These are phyloP conservation scores for Chlorella sp. DNA, from an alignment of 139 green algal species.

Conservation along the genomic window DNA sequence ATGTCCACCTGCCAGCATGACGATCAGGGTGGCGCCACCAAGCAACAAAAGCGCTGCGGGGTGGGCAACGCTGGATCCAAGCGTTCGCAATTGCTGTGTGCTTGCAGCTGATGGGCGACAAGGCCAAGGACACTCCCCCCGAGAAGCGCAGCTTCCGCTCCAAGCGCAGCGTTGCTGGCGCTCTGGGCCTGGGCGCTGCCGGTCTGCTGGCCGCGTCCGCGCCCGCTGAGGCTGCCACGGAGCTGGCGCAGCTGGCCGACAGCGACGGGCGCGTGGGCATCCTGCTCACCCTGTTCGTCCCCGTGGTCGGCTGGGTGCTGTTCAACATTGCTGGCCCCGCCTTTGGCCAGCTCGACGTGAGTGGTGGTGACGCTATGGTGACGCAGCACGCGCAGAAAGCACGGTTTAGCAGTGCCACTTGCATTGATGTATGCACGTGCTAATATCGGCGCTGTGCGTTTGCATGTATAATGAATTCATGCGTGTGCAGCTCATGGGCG, in stretches of 20 bases:
- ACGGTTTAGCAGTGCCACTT: too few relatives aligned
- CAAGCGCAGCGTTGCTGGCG: constrained; percentile 9
- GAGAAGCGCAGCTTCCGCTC: neutral
- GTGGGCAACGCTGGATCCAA: too few relatives aligned
- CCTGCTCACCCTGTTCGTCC: neutral
- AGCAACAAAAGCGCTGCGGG: too few relatives aligned
- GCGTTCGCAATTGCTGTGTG: too few relatives aligned
- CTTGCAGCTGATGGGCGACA: neutral
- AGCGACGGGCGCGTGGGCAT: constrained; percentile 45
- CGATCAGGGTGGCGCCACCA: too few relatives aligned
- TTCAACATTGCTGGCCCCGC: neutral
- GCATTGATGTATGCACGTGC: too few relatives aligned
- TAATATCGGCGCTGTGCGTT: too few relatives aligned
- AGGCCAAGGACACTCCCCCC: neutral
- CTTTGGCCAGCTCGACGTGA: neutral
- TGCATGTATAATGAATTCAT: too few relatives aligned
- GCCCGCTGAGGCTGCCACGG: constrained; percentile 24
- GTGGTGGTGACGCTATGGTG: too few relatives aligned
- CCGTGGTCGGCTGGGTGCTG: neutral
- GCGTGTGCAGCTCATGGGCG: too few relatives aligned
- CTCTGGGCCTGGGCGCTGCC: constrained; percentile 33
- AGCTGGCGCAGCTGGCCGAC: constrained; percentile 61
- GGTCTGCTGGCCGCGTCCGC: constrained; percentile 36
- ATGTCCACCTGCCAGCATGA: too few relatives aligned
- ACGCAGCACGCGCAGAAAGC: too few relatives aligned